phyloP scores from a whole-genome alignment of 192 early-diverging fungal genomes.

The Thoreauomyces humboldtii region DNA sequence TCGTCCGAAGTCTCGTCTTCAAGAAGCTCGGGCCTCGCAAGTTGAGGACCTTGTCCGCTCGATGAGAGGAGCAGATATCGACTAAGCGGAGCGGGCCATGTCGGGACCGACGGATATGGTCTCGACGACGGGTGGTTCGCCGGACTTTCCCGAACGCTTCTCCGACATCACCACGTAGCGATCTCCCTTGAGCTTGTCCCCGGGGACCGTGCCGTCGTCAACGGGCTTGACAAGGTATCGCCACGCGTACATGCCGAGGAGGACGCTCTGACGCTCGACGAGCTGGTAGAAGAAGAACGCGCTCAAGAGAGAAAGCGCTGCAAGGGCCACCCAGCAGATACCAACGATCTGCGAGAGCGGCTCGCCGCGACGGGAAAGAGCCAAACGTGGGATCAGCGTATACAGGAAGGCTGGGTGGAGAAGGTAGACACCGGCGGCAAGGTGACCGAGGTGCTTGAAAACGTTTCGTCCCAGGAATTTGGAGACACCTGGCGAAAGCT shows the following conservation, averaged over 20 bases:
- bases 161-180: constrained; percentile 2
- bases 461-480: neutral
- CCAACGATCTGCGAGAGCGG: neutral
- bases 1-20: too few species aligned
- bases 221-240: neutral
- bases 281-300: constrained; percentile 10
- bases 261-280: neutral
- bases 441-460: constrained; percentile 4
- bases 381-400: constrained; percentile 8
- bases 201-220: neutral
- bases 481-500: neutral
- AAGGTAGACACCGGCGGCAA: neutral
- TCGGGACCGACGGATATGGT: neutral
- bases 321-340: constrained; percentile 7
- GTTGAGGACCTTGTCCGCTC: too few species aligned
- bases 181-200: constrained; percentile 4
- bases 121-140: neutral
- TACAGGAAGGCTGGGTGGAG: neutral
- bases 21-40: too few species aligned
- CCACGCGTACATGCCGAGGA: neutral
- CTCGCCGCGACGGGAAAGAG: neutral
- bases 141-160: neutral
- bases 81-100: too few species aligned
- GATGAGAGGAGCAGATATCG: too few species aligned
- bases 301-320: neutral